These are phyloP conservation scores for Euptelea pleiosperma DNA, from an alignment of 164 flowering plant genomes.

Conservation along the genomic window DNA sequence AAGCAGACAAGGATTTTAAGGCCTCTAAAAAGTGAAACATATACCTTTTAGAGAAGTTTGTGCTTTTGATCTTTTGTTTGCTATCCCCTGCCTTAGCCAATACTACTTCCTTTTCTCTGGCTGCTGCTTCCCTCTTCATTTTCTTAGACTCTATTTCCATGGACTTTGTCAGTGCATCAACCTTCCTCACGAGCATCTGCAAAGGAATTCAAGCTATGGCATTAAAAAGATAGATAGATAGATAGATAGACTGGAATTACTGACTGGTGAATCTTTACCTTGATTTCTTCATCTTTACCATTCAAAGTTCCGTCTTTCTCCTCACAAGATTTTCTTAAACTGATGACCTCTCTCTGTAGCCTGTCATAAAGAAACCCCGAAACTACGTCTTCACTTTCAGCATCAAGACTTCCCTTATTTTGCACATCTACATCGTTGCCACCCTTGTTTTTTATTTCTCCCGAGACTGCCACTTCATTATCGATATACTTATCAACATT, in stretches of 20 bases:
- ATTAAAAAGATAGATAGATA: background rate
- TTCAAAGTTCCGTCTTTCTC: slow-evolving; percentile 49
- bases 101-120: slow-evolving; percentile 54
- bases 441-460: slow-evolving; percentile 25
- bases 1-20: background rate
- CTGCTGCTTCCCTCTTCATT: slow-evolving; percentile 61
- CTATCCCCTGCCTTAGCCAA: slow-evolving; percentile 33
- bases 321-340: slow-evolving; percentile 57
- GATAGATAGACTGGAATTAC: background rate
- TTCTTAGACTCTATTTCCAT: slow-evolving; percentile 71
- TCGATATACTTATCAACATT: slow-evolving; percentile 17
- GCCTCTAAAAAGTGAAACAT: background rate
- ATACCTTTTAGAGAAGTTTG: slow-evolving; percentile 45
- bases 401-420: slow-evolving; percentile 18
- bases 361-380: slow-evolving; percentile 87
- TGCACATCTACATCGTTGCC: slow-evolving; percentile 18
- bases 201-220: slow-evolving; percentile 6
- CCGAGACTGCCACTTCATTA: slow-evolving; percentile 21
- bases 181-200: slow-evolving; percentile 69
- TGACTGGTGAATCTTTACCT: slow-evolving; percentile 36
- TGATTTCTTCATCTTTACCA: slow-evolving; percentile 76
- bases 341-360: slow-evolving; percentile 78
- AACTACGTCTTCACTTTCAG: slow-evolving; percentile 49
- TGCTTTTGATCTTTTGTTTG: slow-evolving; percentile 31
- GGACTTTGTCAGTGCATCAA: slow-evolving; percentile 65